Conservation (phyloP, 176 grass and related monocot species). For the Zizania latifolia region DNA sequence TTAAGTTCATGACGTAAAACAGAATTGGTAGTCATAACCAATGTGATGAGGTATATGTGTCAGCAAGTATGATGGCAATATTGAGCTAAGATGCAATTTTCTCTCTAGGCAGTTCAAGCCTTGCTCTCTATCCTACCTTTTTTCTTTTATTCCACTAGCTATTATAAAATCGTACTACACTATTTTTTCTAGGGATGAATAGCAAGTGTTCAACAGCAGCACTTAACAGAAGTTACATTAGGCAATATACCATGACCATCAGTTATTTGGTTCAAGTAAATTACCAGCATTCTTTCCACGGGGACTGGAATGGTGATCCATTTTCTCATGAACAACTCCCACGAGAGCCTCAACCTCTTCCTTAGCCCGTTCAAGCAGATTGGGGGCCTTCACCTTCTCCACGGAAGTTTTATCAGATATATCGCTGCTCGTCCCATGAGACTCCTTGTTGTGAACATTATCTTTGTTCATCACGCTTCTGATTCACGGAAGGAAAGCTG, state of each 20-base stretch:
- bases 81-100: background rate
- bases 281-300: slow-evolving; percentile 37
- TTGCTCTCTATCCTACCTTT: background rate
- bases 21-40: background rate
- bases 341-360: slow-evolving; percentile 69
- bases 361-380: slow-evolving; percentile 66
- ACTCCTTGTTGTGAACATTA: slow-evolving; percentile 51
- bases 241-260: background rate
- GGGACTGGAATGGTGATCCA: slow-evolving; percentile 43
- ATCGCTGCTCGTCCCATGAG: slow-evolving; percentile 50
- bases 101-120: background rate
- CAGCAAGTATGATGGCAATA: background rate
- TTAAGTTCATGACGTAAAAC: background rate
- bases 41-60: background rate
- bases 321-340: slow-evolving; percentile 40
- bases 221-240: background rate
- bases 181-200: background rate
- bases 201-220: background rate
- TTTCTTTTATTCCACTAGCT: background rate
- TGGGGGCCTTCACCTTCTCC: slow-evolving; percentile 55
- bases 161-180: background rate
- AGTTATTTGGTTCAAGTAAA: background rate
- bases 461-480: slow-evolving; percentile 23
- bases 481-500: background rate
- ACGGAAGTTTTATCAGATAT: slow-evolving; percentile 43